Percentiles rank a stretch among this genome's conserved stretches.
Conservation (phyloP, 306 rosid species). For the Myrica gale region DNA sequence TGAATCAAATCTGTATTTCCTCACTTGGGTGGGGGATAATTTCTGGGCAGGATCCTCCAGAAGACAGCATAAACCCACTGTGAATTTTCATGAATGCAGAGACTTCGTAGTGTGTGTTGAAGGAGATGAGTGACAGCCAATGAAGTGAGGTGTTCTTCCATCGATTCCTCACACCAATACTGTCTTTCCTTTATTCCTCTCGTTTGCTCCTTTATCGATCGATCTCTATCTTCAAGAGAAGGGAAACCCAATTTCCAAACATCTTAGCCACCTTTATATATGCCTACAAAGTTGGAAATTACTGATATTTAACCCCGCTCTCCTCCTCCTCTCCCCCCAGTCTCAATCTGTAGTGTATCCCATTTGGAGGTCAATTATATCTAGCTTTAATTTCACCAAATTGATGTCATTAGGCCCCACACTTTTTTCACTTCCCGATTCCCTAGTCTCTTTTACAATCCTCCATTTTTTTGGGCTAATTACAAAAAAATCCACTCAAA, state of each 20-base stretch:
- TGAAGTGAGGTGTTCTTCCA: slow-evolving; percentile 86
- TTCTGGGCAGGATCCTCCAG: slow-evolving; percentile 99
- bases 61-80: slow-evolving; percentile 98
- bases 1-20: slow-evolving; percentile 20
- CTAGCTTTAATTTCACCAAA: no score
- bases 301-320: no score
- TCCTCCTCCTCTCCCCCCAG: no score
- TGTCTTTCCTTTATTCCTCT: slow-evolving; percentile 20
- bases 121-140: slow-evolving; percentile 90
- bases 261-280: slow-evolving; percentile 56
- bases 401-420: no score
- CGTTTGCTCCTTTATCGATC: slow-evolving; percentile 24
- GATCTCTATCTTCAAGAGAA: slow-evolving; percentile 35
- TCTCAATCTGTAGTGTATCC: no score
- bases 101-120: slow-evolving; percentile 93
- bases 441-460: no score
- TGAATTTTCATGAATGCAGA: slow-evolving; percentile 82
- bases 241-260: slow-evolving; percentile 49
- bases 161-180: slow-evolving; percentile 24
- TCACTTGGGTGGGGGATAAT: slow-evolving; percentile 97
- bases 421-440: no score
- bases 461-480: no score
- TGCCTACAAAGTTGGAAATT: slow-evolving; percentile 32
- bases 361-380: no score
- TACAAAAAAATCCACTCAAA: no score